Evolutionary conservation across 768 basidiomycete genomes (phyloP), one percentile per base, ranked within the genome.

Genomic region (Phlegmacium glaucopus): DNA sequence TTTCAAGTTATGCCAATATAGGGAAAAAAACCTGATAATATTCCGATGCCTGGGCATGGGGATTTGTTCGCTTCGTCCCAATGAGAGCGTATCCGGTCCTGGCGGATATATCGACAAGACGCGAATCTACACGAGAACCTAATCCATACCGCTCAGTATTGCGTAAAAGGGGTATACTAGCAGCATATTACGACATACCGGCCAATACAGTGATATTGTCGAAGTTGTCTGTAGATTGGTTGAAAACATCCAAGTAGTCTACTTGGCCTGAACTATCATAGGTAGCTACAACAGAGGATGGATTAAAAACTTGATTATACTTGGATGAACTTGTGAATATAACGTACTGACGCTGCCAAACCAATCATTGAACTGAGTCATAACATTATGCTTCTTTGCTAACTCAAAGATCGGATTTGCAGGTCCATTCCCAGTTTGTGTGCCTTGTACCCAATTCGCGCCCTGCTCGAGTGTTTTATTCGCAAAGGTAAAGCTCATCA

Each of bases 371-470:
- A 63, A 64, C 32, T 61, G 67, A 0, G 75, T 77, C 45, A 65
- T 64, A 15, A 85, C 49, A 26, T 72, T 69, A 52, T 83, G 76
- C 53, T 83, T 81, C 57, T 72, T 66, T 18, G 78, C 81, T 40
- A 87, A 67, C 15, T 63, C 62, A 59, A 75, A 77, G 12, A 87
- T 79, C 1, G 85, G 85, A 56, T 87, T 87, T 6, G 70, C 67
- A 17, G 72, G 67, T 3, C 79, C 82, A 28, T 70, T 54, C 2
- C 67, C 74, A 2, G 63, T 58, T 48, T 79, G 78, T 0, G 67
- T 69, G 8, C 70, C 78, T 46, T 78, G 81, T 27, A 85, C 66
- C 82, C 83, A 85, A 51, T 82, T 82, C 6, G 83, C 71, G 35
- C 80, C 81, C 25, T 71, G 60, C 60, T 87, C 84, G 25, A 87